Evolutionary conservation across 2,329 filamentous ascomycete species (phyloP).

Genomic region (Aureobasidium sp.): DNA sequence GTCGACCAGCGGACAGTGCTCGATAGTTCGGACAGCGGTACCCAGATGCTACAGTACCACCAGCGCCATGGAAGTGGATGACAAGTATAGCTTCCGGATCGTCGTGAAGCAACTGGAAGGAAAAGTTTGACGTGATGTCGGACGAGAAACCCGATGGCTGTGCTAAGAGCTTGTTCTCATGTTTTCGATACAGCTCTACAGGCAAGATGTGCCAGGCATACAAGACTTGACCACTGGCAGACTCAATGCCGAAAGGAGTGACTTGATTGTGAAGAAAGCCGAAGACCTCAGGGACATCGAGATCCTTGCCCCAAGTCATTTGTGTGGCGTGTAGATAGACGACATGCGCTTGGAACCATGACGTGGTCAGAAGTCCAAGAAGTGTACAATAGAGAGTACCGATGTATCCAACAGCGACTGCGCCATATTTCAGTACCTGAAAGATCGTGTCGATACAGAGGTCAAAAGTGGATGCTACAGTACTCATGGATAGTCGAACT

Average conservation of each 20-base stretch:
- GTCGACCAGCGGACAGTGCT: constrained; percentile 45
- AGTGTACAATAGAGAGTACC: constrained; percentile 37
- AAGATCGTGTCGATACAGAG: neutral
- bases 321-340: constrained; percentile 51
- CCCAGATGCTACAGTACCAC: constrained; percentile 50
- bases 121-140: constrained; percentile 51
- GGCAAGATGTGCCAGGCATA: constrained; percentile 48
- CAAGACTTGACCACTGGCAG: constrained; percentile 35
- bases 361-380: constrained; percentile 40
- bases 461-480: neutral
- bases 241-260: constrained; percentile 40
- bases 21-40: constrained; percentile 51
- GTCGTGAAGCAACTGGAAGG: constrained; percentile 55
- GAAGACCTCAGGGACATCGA: constrained; percentile 43
- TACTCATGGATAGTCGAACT: neutral
- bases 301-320: constrained; percentile 49
- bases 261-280: constrained; percentile 35
- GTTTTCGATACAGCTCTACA: constrained; percentile 38
- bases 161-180: constrained; percentile 35
- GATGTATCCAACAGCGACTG: constrained; percentile 22
- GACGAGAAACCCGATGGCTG: constrained; percentile 42
- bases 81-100: constrained; percentile 59
- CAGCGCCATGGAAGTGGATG: constrained; percentile 55
- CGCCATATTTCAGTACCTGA: constrained; percentile 18
- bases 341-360: constrained; percentile 47